Evolutionary conservation across 257 asterid genomes (phyloP).

Genomic region (Forsythia viridissima): DNA sequence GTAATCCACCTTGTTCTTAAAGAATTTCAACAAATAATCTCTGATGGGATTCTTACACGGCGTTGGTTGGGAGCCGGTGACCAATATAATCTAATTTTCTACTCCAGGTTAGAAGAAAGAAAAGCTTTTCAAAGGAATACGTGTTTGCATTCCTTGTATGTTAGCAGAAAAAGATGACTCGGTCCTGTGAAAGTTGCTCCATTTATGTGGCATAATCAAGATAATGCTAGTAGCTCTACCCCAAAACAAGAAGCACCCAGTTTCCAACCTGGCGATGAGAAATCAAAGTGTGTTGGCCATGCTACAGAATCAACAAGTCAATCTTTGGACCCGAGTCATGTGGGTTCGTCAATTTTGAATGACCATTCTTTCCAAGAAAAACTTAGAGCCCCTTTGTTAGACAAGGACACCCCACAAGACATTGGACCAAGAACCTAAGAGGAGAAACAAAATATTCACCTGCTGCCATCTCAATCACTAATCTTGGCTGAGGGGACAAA

Average conservation of each 20-base stretch:
- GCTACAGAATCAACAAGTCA: slow-evolving; percentile 29
- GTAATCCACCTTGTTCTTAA: slow-evolving; percentile 95
- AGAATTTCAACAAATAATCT: slow-evolving; percentile 68
- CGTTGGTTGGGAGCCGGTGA: slow-evolving; percentile 79
- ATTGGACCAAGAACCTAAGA: slow-evolving; percentile 29
- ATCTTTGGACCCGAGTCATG: slow-evolving; percentile 31
- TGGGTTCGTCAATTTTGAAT: no score
- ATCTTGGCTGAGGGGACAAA: slow-evolving; percentile 33
- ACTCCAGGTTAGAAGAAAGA: slow-evolving; percentile 28
- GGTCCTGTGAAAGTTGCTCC: slow-evolving; percentile 75
- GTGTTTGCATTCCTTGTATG: slow-evolving; percentile 77
- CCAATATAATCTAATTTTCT: slow-evolving; percentile 59
- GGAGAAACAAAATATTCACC: slow-evolving; percentile 28
- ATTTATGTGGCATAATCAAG: slow-evolving; percentile 70
- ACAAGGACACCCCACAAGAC: slow-evolving; percentile 44
- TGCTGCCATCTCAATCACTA: slow-evolving; percentile 37
- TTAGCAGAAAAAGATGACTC: slow-evolving; percentile 87
- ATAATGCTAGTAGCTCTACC: slow-evolving; percentile 36
- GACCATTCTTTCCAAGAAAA: no score
- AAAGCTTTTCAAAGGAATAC: no score
- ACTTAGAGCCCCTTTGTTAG: neutral
- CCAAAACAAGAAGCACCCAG: slow-evolving; percentile 39
- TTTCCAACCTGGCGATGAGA: slow-evolving; percentile 44
- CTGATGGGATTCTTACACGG: slow-evolving; percentile 91
- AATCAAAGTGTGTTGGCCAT: slow-evolving; percentile 24